Conservation (phyloP, 2,329 filamentous ascomycete species). For the Colletotrichum cereale region DNA sequence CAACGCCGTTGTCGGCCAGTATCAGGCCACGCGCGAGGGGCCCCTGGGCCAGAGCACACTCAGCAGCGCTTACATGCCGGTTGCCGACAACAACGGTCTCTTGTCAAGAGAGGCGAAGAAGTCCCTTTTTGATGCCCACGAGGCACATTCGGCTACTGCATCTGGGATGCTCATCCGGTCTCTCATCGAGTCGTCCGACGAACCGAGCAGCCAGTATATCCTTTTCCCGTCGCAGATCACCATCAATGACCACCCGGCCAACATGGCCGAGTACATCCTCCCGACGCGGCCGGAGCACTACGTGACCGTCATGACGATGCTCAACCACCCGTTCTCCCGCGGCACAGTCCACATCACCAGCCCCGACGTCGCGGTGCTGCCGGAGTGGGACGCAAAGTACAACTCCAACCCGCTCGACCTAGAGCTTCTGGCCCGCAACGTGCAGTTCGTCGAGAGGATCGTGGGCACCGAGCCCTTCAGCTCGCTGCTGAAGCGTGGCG, state of each 20-base stretch:
- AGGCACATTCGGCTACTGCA: conserved; percentile 34
- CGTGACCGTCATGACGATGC: conserved; percentile 67
- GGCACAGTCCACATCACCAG: conserved; percentile 69
- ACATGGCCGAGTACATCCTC: conserved; percentile 43
- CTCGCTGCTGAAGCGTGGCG: conserved; percentile 55
- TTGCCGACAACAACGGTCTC: conserved; percentile 48
- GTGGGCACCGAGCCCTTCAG: conserved; percentile 55
- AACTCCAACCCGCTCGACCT: conserved; percentile 68
- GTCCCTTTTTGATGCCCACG: conserved; percentile 43
- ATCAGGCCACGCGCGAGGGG: conserved; percentile 50
- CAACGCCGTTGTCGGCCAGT: conserved; percentile 49
- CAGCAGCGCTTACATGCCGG: conserved; percentile 47
- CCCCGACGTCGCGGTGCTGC: conserved; percentile 54
- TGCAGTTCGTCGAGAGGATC: conserved; percentile 56
- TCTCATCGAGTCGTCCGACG: conserved; percentile 48
- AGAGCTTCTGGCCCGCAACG: conserved; percentile 60
- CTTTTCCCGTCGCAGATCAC: conserved; percentile 50
- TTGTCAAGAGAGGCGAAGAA: conserved; percentile 44
- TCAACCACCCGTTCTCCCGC: conserved; percentile 72
- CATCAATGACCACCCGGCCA: conserved; percentile 43
- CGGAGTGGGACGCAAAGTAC: conserved; percentile 67
- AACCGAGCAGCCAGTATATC: conserved; percentile 51
- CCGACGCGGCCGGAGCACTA: conserved; percentile 58
- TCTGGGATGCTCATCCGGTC: conserved; percentile 41
- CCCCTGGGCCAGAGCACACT: conserved; percentile 48